Conservation (phyloP, 306 rosid species). For the Cicer chorassanicum region DNA sequence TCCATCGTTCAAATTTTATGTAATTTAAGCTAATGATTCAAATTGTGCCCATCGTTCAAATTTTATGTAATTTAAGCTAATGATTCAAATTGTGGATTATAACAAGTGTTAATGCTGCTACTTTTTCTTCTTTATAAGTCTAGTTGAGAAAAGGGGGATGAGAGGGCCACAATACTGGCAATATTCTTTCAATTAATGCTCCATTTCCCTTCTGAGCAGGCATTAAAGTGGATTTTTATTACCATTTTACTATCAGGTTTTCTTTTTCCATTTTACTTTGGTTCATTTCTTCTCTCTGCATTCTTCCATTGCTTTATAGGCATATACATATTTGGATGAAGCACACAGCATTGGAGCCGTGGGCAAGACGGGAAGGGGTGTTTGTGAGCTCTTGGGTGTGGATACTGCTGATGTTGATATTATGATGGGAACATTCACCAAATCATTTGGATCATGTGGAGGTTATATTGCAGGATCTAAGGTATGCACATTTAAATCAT, state of each 20-base stretch:
- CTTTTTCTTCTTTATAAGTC: background rate
- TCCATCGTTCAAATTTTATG: no score
- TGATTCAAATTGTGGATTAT: conserved; percentile 1
- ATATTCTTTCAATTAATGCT: background rate
- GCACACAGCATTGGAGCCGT: conserved; percentile 98
- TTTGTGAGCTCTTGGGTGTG: conserved; percentile 88
- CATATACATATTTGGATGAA: conserved; percentile 83
- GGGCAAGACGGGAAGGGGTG: conserved; percentile 71
- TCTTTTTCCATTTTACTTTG: conserved; percentile 1
- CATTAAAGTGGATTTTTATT: background rate
- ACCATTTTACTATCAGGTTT: background rate
- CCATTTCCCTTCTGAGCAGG: conserved; percentile 8
- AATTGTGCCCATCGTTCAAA: no score
- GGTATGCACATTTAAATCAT: conserved; percentile 65
- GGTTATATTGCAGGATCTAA: conserved; percentile 94
- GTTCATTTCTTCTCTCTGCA: conserved; percentile 43
- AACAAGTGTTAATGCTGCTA: conserved; percentile 16
- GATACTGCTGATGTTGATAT: conserved; percentile 84
- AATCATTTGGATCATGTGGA: conserved; percentile 94
- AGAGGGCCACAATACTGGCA: background rate
- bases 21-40: no score
- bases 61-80: background rate
- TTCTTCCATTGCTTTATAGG: conserved; percentile 51
- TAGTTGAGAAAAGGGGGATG: conserved; percentile 21
- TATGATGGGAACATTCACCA: conserved; percentile 98